Evolutionary conservation across 2,329 filamentous ascomycete genomes (phyloP).

Genomic region (Trichoderma sp.): DNA sequence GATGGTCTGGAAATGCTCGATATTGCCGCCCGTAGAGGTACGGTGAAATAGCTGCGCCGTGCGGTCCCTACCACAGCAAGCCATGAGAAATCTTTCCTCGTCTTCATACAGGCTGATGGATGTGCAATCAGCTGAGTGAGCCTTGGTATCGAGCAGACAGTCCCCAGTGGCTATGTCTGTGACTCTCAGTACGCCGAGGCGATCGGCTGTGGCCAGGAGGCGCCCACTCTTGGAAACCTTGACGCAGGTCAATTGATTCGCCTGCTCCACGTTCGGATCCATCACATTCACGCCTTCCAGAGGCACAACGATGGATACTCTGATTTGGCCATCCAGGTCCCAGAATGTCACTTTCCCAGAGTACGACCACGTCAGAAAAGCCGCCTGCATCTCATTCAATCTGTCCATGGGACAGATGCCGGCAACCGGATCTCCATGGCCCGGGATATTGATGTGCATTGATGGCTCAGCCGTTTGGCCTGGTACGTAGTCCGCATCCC

Average conservation of each 20-base stretch:
- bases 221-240: conserved; percentile 62
- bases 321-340: conserved; percentile 71
- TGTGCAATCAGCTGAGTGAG: conserved; percentile 83
- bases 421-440: conserved; percentile 66
- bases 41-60: conserved; percentile 87
- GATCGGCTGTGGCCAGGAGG: conserved; percentile 81
- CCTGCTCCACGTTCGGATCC: conserved; percentile 52
- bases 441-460: conserved; percentile 60
- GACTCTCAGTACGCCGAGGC: conserved; percentile 76
- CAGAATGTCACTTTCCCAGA: conserved; percentile 82
- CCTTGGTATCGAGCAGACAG: conserved; percentile 73
- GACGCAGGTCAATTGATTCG: conserved; percentile 63
- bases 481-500: conserved; percentile 51
- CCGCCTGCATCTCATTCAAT: conserved; percentile 63
- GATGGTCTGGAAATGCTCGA: conserved; percentile 86
- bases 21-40: conserved; percentile 54
- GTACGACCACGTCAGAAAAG: conserved; percentile 88
- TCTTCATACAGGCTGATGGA: conserved; percentile 74
- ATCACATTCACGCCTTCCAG: conserved; percentile 75
- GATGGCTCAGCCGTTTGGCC: conserved; percentile 43
- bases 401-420: conserved; percentile 70
- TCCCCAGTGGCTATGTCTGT: conserved; percentile 64
- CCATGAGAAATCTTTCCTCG: conserved; percentile 66
- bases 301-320: conserved; percentile 64
- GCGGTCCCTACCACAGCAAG: conserved; percentile 83